A percentile compares a stretch with the other conserved stretches of the same genome.
Conservation (phyloP, 805 yeast species). For the Yamadazyma nakazawae region DNA sequence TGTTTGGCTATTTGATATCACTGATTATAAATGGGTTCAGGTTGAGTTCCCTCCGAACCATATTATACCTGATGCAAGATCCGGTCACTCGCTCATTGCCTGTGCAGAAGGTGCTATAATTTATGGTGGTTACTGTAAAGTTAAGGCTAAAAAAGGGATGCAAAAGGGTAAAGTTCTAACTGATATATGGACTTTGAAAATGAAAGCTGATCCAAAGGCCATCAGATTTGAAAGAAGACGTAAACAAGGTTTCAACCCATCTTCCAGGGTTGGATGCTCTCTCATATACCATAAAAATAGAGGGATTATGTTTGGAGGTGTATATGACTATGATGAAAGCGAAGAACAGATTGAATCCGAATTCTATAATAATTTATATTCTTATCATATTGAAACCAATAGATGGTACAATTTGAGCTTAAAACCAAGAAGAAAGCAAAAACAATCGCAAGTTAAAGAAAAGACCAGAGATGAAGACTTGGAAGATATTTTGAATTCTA, state of each 20-base stretch:
- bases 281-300: conserved; percentile 87
- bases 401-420: conserved; percentile 79
- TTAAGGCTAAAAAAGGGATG: conserved; percentile 81
- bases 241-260: conserved; percentile 86
- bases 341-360: conserved; percentile 86
- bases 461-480: conserved; percentile 71
- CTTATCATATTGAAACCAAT: conserved; percentile 81
- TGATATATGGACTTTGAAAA: conserved; percentile 83
- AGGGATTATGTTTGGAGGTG: conserved; percentile 94
- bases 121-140: conserved; percentile 94
- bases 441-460: conserved; percentile 36
- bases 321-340: conserved; percentile 90
- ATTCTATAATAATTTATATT: conserved; percentile 75
- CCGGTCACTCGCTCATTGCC: conserved; percentile 88
- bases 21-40: conserved; percentile 87
- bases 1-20: conserved; percentile 88
- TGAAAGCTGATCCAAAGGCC: conserved; percentile 77
- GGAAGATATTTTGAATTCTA: conserved; percentile 74
- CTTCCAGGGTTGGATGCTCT: conserved; percentile 93
- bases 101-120: conserved; percentile 75
- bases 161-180: conserved; percentile 87
- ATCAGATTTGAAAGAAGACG: conserved; percentile 87
- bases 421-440: conserved; percentile 58
- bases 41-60: conserved; percentile 82
- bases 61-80: conserved; percentile 82